Conservation (phyloP, 805 yeast species). For the Wickerhamomyces pijperi region DNA sequence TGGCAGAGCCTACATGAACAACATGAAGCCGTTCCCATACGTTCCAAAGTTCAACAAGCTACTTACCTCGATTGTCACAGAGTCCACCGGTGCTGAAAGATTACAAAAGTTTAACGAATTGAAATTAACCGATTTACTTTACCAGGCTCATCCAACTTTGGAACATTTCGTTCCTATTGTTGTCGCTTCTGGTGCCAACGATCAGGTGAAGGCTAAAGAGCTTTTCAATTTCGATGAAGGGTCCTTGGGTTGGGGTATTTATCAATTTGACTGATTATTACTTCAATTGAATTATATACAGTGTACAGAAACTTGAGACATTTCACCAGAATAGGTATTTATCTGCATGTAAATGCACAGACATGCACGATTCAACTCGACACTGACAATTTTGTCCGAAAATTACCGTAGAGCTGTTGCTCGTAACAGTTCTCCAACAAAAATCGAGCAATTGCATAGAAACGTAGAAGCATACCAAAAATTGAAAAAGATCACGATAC, state of each 20-base stretch:
- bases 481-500: no score
- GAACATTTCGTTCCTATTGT: slow-evolving; percentile 66
- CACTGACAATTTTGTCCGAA: no score
- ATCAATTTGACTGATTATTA: slow-evolving; percentile 32
- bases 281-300: no score
- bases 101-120: slow-evolving; percentile 28
- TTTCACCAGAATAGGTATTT: no score
- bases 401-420: no score
- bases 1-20: slow-evolving; percentile 18
- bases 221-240: slow-evolving; percentile 32
- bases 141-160: slow-evolving; percentile 60
- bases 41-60: slow-evolving; percentile 38
- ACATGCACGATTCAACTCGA: no score
- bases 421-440: no score
- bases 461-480: no score
- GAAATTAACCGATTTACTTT: slow-evolving; percentile 24
- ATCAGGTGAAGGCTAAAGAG: slow-evolving; percentile 28
- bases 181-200: slow-evolving; percentile 45
- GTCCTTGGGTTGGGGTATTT: slow-evolving; percentile 64
- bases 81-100: slow-evolving; percentile 19
- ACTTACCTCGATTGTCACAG: slow-evolving; percentile 28
- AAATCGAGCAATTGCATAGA: no score
- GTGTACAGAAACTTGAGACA: no score
- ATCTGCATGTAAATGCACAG: no score
- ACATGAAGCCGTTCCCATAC: slow-evolving; percentile 30